Conservation (phyloP, 2,329 filamentous ascomycete genomes). For the Alternaria consortialis region DNA sequence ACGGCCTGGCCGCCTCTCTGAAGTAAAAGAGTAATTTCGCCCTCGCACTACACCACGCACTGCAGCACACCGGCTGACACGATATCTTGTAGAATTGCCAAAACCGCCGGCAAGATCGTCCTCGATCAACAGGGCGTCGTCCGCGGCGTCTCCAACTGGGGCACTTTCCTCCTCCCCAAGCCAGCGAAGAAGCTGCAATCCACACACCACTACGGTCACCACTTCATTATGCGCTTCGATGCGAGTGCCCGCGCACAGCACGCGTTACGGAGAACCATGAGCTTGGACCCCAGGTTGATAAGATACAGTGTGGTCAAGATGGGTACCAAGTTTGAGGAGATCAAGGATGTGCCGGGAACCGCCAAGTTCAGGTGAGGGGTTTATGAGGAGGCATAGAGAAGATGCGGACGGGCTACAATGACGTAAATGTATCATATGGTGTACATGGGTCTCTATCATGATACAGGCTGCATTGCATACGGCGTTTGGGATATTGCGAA, state of each 20-base stretch:
- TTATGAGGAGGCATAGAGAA: not conserved
- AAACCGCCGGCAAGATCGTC: slow-evolving; percentile 82
- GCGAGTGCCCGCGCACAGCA: slow-evolving; percentile 76
- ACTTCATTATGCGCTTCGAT: slow-evolving; percentile 99
- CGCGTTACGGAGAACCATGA: slow-evolving; percentile 76
- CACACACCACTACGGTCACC: slow-evolving; percentile 85
- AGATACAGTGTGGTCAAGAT: slow-evolving; percentile 87
- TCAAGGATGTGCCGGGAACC: slow-evolving; percentile 65
- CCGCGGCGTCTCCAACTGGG: slow-evolving; percentile 95
- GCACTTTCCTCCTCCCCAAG: slow-evolving; percentile 85
- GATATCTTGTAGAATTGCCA: slow-evolving; percentile 75
- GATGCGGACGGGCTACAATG: not conserved
- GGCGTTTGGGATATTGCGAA: slow-evolving; percentile 2
- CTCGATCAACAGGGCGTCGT: slow-evolving; percentile 87
- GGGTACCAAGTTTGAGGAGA: slow-evolving; percentile 71
- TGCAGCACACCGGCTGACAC: slow-evolving; percentile 5
- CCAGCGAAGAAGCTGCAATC: slow-evolving; percentile 82
- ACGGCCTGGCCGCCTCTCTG: slow-evolving; percentile 85
- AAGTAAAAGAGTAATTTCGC: slow-evolving; percentile 86
- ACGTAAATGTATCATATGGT: slow-evolving; percentile 4
- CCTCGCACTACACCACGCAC: slow-evolving; percentile 15
- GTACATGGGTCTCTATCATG: not conserved
- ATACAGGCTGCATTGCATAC: not conserved
- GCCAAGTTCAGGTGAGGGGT: slow-evolving; percentile 55
- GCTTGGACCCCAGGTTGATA: slow-evolving; percentile 89